These are phyloP conservation scores for Tilletiopsis washingtonensis DNA, from an alignment of 1,284 basidiomycete species.

Conservation along the genomic window DNA sequence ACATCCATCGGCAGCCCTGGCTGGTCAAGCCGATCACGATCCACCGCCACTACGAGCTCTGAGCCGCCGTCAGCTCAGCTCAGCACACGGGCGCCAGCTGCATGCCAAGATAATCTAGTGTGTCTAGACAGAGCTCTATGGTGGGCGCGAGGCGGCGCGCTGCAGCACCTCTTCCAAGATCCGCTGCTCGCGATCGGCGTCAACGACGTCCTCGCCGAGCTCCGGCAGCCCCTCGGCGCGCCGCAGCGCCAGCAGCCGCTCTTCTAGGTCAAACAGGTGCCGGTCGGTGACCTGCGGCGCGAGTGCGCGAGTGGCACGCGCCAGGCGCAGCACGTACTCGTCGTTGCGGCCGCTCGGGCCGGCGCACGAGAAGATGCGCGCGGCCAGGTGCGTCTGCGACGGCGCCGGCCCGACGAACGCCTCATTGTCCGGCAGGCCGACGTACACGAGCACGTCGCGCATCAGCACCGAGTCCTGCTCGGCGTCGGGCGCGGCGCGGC, in stretches of 20 bases:
- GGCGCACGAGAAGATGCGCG: constrained; percentile 62
- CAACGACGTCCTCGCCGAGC: neutral
- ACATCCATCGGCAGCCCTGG: constrained; percentile 7
- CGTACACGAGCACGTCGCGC: constrained; percentile 61
- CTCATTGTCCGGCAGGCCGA: constrained; percentile 67
- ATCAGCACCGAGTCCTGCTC: constrained; percentile 55
- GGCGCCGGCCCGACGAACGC: constrained; percentile 76
- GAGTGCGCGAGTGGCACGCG: constrained; percentile 60
- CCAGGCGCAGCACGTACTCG: constrained; percentile 72
- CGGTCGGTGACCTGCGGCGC: constrained; percentile 67
- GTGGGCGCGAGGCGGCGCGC: too few species aligned
- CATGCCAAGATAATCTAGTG: too few species aligned
- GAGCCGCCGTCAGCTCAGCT: too few species aligned
- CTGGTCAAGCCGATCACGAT: constrained; percentile 11
- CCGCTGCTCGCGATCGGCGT: neutral
- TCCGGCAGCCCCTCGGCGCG: constrained; percentile 8
- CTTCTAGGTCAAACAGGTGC: constrained; percentile 69
- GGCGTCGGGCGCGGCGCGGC: constrained; percentile 21
- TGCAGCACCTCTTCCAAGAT: neutral
- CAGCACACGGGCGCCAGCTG: too few species aligned
- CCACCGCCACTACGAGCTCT: constrained; percentile 10
- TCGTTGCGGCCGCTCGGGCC: constrained; percentile 76
- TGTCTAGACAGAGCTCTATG: too few species aligned
- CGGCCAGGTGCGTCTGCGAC: constrained; percentile 58
- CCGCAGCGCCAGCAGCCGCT: constrained; percentile 20